Evolutionary conservation across 2,329 filamentous ascomycete genomes (phyloP), one percentile per base, ranked within the genome.

Genomic region (Cladophialophora immunda): DNA sequence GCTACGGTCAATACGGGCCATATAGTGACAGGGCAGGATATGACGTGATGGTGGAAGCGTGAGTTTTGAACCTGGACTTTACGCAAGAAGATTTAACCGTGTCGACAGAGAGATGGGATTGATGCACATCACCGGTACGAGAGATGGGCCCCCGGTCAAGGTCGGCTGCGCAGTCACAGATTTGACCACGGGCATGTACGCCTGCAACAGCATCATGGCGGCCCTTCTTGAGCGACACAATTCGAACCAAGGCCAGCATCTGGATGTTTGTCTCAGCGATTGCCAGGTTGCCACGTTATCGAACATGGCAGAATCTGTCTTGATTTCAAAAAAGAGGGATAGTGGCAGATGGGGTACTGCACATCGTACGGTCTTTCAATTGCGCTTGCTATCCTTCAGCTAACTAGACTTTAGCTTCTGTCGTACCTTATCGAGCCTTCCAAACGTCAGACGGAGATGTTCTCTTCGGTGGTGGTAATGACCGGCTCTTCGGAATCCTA

Each of bases 41-140:
- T 83, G 95, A 99, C 79, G 95, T 99, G 72, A 99, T 99, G 94
- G 94, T 99, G 11, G 95, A 99, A 82, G 95, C 95, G 68, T 56
- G 54, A 56, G 36, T 11, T 38, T 38, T 17, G 15, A 38, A 38
- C 36, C 6, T 38, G 36, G 36, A 17, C 36, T 38, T 17, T 13
- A 38, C 36, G 36, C 13, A 5, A 38, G 17, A 38, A 13, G 36
- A 17, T 17, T 17, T 38, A 38, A 36, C 15, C 15, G 32, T 38
- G 17, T 38, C 36, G 36, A 6, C 36, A 38, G 36, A 38, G 95
- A 98, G 78, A 94, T 99, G 81, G 95, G 95, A 0, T 81, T 99
- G 65, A 99, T 99, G 95, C 95, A 99, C 80, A 98, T 99, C 73
- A 99, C 95, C 0, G 95, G 95, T 30, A 87, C 87, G 68, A 86